Base-by-base conservation (phyloP, 2,329 filamentous ascomycete species). In the Camillea tinctor region DNA sequence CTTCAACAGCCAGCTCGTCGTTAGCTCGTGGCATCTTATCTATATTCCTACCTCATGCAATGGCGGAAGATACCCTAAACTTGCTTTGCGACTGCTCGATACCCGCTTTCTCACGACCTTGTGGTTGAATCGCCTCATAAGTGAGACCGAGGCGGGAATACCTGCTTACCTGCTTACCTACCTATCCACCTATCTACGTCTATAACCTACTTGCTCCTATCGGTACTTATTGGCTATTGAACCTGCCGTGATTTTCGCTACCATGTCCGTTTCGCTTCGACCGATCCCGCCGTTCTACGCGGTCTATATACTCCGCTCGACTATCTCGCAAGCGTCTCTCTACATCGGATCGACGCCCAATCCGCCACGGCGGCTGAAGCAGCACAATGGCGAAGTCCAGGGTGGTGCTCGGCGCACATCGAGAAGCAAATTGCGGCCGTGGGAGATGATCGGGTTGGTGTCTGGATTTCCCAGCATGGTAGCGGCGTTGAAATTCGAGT, bases 311-410 rank as follows among this genome's bases (percentile, higher is more conserved):
- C 84, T 98, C 40, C 89, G 93, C 20, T 97, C 94, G 0, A 93
- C 88, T 0, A 83, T 93, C 9, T 84, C 86, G 52, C 87, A 87
- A 71, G 82, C 84, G 24, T 86, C 84, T 2, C 82, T 94, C 24
- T 99, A 99, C 75, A 89, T 98, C 57, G 95, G 95, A 56, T 96
- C 92, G 50, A 98, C 95, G 1, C 93, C 93, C 0, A 88, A 97
- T 71, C 94, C 95, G 50, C 87, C 88, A 1, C 85, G 94, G 60
- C 90, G 95, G 15, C 81, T 98, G 22, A 88, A 87, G 63, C 95
- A 98, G 74, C 95, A 99, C 77, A 99, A 99, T 82, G 95, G 95
- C 56, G 79, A 87, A 54, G 82, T 83, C 30, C 90, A 87, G 71
- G 95, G 95, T 55, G 95, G 95, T 40, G 95, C 95, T 26, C 85